Evolutionary conservation across 2,329 filamentous ascomycete genomes (phyloP), one percentile per base, ranked within the genome.

Genomic region (Aaosphaeria arxii): DNA sequence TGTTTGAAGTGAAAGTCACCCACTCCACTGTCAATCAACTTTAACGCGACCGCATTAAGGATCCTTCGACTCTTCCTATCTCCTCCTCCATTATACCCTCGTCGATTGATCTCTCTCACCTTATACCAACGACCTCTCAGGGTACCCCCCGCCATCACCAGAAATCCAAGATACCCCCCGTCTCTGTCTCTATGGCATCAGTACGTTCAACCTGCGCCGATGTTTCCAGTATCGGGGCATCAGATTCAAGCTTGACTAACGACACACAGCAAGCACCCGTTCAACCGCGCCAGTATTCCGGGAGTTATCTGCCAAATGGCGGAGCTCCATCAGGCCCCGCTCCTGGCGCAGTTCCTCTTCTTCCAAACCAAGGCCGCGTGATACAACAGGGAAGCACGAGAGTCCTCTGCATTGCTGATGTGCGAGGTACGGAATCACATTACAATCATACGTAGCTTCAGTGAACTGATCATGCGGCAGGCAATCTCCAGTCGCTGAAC

Each of bases 401-500:
- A 53, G 74, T 79, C 44, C 70, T 79, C 32, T 79, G 76, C 59
- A 75, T 79, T 60, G 76, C 76, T 45, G 76, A 79, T 54, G 76
- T 79, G 43, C 66, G 76, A 76, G 76, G 76, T 78, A 62, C 46
- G 69, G 43, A 43, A 9, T 11, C 7, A 9, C 41, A 9, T 7
- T 11, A 42, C n/a, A 11, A 33, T 9, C 33, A 42, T 17, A 35
- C 40, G 6, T 30, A 7, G n/a, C 32, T 7, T 11, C 30, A 24
- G 6, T 33, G 43, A n/a, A 39, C 56, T 63, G 45, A 62, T 36
- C 46, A 5, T 5, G 11, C 39, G 46, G n/a, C 60, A 99, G 94
- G 94, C 73, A 96, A 97, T 72, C 79, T 99, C 60, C 85, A 87
- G 75, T 96, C 94, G 58, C 79, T 99, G 64, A 99, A 99, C 76